Base-by-base conservation (phyloP, 192 early-diverging fungal species). In the Backusella luteola region DNA sequence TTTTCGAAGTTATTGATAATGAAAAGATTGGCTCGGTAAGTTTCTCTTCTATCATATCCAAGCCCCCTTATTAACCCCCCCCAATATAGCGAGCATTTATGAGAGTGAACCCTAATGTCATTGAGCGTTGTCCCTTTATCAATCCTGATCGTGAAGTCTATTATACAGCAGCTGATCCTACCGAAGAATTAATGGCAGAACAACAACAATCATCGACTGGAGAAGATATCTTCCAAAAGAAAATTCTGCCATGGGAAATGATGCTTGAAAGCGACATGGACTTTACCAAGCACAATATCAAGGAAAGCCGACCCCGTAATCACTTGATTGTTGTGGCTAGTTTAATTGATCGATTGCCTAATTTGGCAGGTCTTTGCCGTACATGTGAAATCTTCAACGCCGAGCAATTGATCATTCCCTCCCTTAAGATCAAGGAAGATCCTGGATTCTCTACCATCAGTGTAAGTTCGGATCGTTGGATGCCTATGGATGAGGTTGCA, bases 371-470 rank as follows among this genome's bases (percentile, higher is more conserved):
- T 21, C 71, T 86, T 19, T 81, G 75, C 70, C 82, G 89, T 67
- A 91, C 90, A 11, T 87, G 86, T 67, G 90, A 91, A 72, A 91
- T 89, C 4, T 90, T 91, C 76, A 90, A 90, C 56, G 88, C 89
- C 7, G 84, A 84, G 63, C 63, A 80, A 21, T 71, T 90, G 11
- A 81, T 85, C 17, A 78, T 90, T 34, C 35, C 77, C 7, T 69
- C 36, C 4, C 23, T 69, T 34, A 63, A 85, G 77, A 76, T 86
- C 32, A 86, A 77, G 21, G 84, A 89, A 9, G 90, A 91, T 68
- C 83, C 83, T 34, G 66, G 38, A 8, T 91, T 91, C 63, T 66
- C 77, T 17, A 74, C 73, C 23, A 84, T 84, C 44, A 84, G 87
- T 44, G 90, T 91, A n/a, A 80, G 87, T 12, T 78, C 88, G 8